Evolutionary conservation across 768 basidiomycete species (phyloP).

Genomic region (Panaeolus papilionaceus): DNA sequence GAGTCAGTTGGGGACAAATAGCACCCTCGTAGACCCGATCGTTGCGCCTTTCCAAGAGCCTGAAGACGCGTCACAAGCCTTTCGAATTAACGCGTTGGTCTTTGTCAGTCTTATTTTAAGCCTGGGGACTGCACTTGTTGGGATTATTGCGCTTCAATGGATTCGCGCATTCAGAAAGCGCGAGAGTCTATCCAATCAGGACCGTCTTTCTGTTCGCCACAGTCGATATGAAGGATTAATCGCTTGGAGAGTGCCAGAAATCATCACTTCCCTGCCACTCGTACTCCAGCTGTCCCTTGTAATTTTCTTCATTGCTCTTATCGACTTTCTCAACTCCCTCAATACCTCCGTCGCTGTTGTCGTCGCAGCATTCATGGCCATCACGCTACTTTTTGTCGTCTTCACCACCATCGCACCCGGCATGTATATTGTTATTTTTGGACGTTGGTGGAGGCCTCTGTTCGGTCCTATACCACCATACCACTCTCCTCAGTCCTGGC

Average conservation of each 20-base stretch:
- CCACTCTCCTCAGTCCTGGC: no score
- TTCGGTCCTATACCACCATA: no score
- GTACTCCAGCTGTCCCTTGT: slow-evolving; percentile 34
- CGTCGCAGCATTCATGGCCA: slow-evolving; percentile 25
- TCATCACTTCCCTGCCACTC: slow-evolving; percentile 33
- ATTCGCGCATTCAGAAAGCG: slow-evolving; percentile 20
- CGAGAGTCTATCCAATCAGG: background rate
- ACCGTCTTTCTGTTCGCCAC: slow-evolving; percentile 24
- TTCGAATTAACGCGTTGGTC: slow-evolving; percentile 23
- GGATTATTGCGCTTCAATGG: slow-evolving; percentile 26
- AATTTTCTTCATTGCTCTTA: slow-evolving; percentile 34
- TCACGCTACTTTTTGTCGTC: slow-evolving; percentile 26
- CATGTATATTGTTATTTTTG: background rate
- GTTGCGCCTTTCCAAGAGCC: background rate
- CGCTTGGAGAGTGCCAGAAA: slow-evolving; percentile 33
- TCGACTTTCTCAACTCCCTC: slow-evolving; percentile 31
- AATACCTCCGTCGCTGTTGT: slow-evolving; percentile 27
- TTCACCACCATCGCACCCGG: slow-evolving; percentile 26
- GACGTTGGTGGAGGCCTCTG: no score
- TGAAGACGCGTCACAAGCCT: slow-evolving; percentile 1
- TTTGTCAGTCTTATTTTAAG: slow-evolving; percentile 25
- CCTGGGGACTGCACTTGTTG: slow-evolving; percentile 23
- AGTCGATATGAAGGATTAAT: slow-evolving; percentile 33
- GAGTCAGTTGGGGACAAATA: slow-evolving; percentile 11
- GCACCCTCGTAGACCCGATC: background rate